Evolutionary conservation across 1,139 yeast species (phyloP).

Genomic region (Lizanozyma gosingica): DNA sequence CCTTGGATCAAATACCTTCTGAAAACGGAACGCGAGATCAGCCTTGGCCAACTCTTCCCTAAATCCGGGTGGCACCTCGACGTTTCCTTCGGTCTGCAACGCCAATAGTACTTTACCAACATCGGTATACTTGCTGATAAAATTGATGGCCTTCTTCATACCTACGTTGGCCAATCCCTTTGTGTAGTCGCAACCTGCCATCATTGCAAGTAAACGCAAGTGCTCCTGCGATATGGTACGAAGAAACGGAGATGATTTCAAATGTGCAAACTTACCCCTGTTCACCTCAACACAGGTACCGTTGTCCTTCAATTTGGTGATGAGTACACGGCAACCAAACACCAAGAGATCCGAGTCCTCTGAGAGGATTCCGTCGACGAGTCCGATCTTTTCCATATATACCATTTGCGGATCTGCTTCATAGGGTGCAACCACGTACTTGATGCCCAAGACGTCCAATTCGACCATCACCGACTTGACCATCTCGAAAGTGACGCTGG

Average conservation of each 20-base stretch:
- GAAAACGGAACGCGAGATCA: slow-evolving; percentile 72
- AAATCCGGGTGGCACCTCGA: slow-evolving; percentile 48
- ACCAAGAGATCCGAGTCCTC: slow-evolving; percentile 92
- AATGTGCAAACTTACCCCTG: slow-evolving; percentile 27
- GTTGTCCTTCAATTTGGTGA: slow-evolving; percentile 73
- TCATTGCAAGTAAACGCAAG: slow-evolving; percentile 68
- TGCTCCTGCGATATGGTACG: slow-evolving; percentile 34
- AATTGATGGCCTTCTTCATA: slow-evolving; percentile 60
- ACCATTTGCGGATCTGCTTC: slow-evolving; percentile 99
- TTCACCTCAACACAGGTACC: slow-evolving; percentile 70
- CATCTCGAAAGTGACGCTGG: slow-evolving; percentile 86
- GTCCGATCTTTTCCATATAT: slow-evolving; percentile 64
- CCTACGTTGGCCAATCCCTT: slow-evolving; percentile 81
- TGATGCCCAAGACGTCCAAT: slow-evolving; percentile 49
- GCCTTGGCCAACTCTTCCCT: slow-evolving; percentile 58
- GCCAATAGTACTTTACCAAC: slow-evolving; percentile 50
- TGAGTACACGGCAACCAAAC: slow-evolving; percentile 70
- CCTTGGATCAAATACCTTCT: slow-evolving; percentile 73
- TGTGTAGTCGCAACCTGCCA: slow-evolving; percentile 95
- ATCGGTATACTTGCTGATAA: slow-evolving; percentile 43
- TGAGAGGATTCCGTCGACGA: slow-evolving; percentile 79
- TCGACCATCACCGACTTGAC: slow-evolving; percentile 78
- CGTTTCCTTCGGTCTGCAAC: slow-evolving; percentile 55
- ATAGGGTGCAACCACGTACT: slow-evolving; percentile 89
- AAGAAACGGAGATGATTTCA: background rate